Evolutionary conservation across 2,329 filamentous ascomycete genomes (phyloP), one percentile per base, ranked within the genome.

Genomic region (Diaporthe humulicola): DNA sequence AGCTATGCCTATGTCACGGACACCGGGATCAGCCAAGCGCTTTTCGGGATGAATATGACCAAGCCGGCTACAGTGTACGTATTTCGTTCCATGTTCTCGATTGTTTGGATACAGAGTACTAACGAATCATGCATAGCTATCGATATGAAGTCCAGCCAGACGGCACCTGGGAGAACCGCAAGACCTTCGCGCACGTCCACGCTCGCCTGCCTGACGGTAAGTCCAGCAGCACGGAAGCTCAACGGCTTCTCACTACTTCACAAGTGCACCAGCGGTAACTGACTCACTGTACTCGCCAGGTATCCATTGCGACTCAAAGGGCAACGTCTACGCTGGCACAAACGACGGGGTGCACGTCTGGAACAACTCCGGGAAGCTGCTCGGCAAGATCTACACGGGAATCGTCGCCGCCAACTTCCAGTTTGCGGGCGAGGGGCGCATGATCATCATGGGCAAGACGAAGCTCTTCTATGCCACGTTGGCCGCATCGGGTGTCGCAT

Each of bases 161-260:
- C 61, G 87, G 87, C 36, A 87, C 87, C 0, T 87, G 82, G 70
- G 82, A 84, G 5, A 87, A 88, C 78, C 84, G 87, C 70, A 86
- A 87, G 73, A 85, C 87, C 0, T 93, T 93, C 78, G 90, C 91
- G 0, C 91, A 87, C 75, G 83, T 85, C 3, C 85, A 88, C 61
- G 79, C 84, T 2, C 88, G 89, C 2, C 83, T 90, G 2, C 90
- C 91, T 0, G 92, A 93, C 76, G 92, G 92, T 82, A 83, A 71
- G 82, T 79, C 10, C 4, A 54, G 8, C 28, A 36, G 78, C n/a
- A 6, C 25, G 4, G 3, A 19, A 52, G 25, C 40, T 15, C 19
- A 9, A 12, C 1, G 10, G 2, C 50, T n/a, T 3, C 14, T 36
- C 4, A 4, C 7, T 14, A 10, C 2, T 12, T 10, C 40, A 22